Conservation (phyloP, 2,329 filamentous ascomycete genomes). For the Helminthosporium solani region DNA sequence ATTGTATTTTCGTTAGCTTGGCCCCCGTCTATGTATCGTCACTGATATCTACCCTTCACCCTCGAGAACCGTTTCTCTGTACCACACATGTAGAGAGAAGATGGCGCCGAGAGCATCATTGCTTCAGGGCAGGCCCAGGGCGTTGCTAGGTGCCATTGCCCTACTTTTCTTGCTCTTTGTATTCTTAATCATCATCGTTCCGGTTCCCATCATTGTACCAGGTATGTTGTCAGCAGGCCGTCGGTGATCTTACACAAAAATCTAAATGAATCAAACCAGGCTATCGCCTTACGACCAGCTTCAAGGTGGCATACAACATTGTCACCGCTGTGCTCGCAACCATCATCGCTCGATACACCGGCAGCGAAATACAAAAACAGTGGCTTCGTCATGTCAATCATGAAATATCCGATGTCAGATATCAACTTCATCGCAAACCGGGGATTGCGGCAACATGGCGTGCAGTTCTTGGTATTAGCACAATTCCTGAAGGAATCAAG, state of each 20-base stretch:
- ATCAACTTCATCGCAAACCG: neutral
- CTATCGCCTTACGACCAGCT: constrained; percentile 4
- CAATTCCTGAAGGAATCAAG: constrained; percentile 2
- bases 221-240: neutral
- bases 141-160: neutral
- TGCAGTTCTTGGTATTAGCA: constrained; percentile 6
- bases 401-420: constrained; percentile 8
- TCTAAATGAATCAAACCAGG: neutral
- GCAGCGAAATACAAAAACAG: constrained; percentile 7
- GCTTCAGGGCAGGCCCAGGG: neutral
- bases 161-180: neutral
- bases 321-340: constrained; percentile 3
- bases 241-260: neutral
- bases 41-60: too few species aligned
- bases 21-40: too few species aligned
- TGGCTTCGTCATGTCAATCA: constrained; percentile 9
- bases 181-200: neutral
- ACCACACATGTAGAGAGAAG: neutral
- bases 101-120: neutral
- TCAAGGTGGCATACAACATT: constrained; percentile 11
- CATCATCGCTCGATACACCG: constrained; percentile 4
- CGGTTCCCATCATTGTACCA: neutral
- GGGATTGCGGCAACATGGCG: constrained; percentile 3
- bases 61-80: too few species aligned
- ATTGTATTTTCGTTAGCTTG: too few species aligned